Evolutionary conservation across 768 basidiomycete genomes (phyloP), one percentile per base, ranked within the genome.

Genomic region (Chalciporus sphaerocephalus): DNA sequence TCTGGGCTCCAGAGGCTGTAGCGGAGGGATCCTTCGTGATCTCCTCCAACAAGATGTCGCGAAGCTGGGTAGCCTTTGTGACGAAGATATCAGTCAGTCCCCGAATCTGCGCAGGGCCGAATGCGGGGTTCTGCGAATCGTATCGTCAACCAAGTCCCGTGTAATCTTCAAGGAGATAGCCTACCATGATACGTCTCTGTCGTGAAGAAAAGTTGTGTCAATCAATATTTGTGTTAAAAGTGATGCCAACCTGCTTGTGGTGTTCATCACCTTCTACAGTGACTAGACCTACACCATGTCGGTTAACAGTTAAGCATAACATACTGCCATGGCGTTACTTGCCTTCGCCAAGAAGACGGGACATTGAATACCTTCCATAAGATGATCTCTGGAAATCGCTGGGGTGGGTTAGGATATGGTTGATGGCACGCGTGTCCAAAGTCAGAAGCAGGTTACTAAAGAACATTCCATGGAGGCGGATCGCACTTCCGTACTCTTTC

Each of bases 51-150:
- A 71, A 76, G 36, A 74, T 51, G 43, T 81, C 78, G 30, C 78
- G 69, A 16, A 81, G 67, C 75, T 79, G 20, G 2, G 27, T 53
- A 1, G 83, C 65, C 58, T 83, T 85, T 2, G 74, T 70, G 5
- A 80, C 52, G 48, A 85, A 83, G 11, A 79, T 76, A 13, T 69
- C 69, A 0, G 79, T 80, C 11, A 84, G 55, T 35, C 75, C 76
- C 2, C 81, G 69, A 32, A 85, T 73, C 52, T 83, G 81, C 1
- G 72, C 62, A 2, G 72, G 69, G 1, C 82, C 80, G 52, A 87
- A 87, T 0, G 82, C 82, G 11, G 83, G 83, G 51, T 85, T 85
- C 83, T 73, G 36, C n/a, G 9, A 12, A 12, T 12, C 2, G 11
- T 38, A 32, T 9, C 38, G 15, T 44, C 30, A 44, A 30, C 22